Evolutionary conservation across 2,329 filamentous ascomycete species (phyloP).

Genomic region (Parafenestella ontariensis): DNA sequence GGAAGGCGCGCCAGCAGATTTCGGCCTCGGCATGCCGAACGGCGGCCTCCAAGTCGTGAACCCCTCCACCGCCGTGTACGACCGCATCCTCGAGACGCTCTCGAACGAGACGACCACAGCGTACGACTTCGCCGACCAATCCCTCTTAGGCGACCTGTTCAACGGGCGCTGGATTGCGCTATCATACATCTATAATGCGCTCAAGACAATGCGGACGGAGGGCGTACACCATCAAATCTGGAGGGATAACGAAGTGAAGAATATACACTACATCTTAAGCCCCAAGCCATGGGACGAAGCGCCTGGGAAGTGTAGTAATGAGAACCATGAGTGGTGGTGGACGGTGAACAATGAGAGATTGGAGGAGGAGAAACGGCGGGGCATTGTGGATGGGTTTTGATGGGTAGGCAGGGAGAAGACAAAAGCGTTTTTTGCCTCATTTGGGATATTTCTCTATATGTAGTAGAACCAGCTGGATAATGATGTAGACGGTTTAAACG

Average conservation of each 20-base stretch:
- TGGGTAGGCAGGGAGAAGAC: background rate
- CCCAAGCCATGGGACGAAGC: constrained; percentile 70
- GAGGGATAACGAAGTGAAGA: constrained; percentile 67
- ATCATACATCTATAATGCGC: constrained; percentile 67
- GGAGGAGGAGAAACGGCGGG: constrained; percentile 55
- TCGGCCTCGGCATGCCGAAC: constrained; percentile 66
- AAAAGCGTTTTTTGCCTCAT: background rate
- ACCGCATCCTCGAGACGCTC: constrained; percentile 59
- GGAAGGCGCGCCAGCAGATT: constrained; percentile 56
- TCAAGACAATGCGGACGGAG: constrained; percentile 65
- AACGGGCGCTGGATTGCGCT: constrained; percentile 64
- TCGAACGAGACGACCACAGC: constrained; percentile 53
- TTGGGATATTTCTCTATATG: too few species aligned
- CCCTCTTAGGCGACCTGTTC: constrained; percentile 64
- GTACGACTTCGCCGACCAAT: constrained; percentile 69
- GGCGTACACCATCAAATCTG: constrained; percentile 66
- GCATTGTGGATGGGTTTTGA: constrained; percentile 61
- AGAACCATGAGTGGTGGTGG: constrained; percentile 66
- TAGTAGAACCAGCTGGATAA: too few species aligned
- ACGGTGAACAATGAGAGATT: constrained; percentile 58
- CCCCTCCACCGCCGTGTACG: constrained; percentile 61
- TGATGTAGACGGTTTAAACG: background rate
- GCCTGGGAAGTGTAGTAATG: constrained; percentile 52
- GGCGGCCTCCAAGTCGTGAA: constrained; percentile 68
- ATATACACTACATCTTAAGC: constrained; percentile 67